Conservation (phyloP, 148 eudicot species). For the Heliamphora exappendiculata region DNA sequence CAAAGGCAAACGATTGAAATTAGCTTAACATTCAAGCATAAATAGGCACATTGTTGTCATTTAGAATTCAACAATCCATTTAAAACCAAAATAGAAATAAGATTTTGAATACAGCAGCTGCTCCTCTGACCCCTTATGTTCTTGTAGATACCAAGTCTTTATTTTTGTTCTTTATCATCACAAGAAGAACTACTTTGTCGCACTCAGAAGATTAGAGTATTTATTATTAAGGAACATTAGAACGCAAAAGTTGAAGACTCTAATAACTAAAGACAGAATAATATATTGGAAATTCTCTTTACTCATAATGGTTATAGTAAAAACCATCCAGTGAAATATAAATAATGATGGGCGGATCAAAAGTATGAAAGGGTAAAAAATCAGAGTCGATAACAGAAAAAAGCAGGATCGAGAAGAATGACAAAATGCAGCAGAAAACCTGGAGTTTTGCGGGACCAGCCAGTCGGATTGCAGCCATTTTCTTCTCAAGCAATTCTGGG, state of each 20-base stretch:
- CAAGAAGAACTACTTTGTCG: not conserved
- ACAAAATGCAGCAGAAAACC: conserved; percentile 26
- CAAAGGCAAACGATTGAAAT: not conserved
- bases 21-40: not conserved
- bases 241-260: not conserved
- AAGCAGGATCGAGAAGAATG: not conserved
- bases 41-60: not conserved
- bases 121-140: not conserved
- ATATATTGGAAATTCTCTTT: not conserved
- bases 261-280: too few relatives aligned
- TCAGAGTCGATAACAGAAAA: not conserved
- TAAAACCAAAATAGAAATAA: not conserved
- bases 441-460: conserved; percentile 65
- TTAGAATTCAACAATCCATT: not conserved
- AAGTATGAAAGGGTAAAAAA: not conserved
- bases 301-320: not conserved
- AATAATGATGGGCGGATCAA: not conserved
- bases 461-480: conserved; percentile 53
- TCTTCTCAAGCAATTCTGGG: conserved; percentile 32
- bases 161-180: not conserved
- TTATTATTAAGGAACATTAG: not conserved
- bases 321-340: not conserved
- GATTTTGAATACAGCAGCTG: not conserved
- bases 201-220: not conserved
- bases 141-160: not conserved